Conservation (phyloP, 257 asterid species). For the Penstemon eatonii region DNA sequence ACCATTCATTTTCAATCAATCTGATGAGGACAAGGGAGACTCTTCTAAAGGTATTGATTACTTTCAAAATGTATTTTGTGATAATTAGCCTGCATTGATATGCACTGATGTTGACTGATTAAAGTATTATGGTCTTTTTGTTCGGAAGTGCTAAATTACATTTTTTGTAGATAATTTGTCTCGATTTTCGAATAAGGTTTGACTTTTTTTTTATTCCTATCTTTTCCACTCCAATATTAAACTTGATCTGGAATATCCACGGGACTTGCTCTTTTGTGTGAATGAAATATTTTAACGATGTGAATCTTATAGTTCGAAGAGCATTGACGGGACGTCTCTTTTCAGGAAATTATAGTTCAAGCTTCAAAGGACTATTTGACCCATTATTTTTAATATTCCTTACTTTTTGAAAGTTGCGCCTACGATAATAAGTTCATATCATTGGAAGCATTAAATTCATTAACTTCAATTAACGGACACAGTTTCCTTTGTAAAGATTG, state of each 20-base stretch:
- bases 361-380: too few species aligned
- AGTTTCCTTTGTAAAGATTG: too few species aligned
- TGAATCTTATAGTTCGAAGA: too few species aligned
- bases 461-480: too few species aligned
- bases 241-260: not conserved
- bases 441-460: too few species aligned
- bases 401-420: too few species aligned
- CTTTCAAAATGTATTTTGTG: not conserved
- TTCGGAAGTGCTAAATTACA: not conserved
- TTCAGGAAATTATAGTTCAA: too few species aligned
- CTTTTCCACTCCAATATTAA: not conserved
- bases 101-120: not conserved
- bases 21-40: slow-evolving; percentile 76
- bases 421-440: too few species aligned
- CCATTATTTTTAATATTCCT: too few species aligned
- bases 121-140: too few species aligned
- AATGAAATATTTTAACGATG: too few species aligned
- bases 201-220: not conserved
- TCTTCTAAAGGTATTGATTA: slow-evolving; percentile 63
- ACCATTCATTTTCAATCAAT: slow-evolving; percentile 69
- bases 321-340: too few species aligned
- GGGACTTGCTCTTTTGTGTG: not conserved
- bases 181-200: not conserved
- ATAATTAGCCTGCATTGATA: not conserved
- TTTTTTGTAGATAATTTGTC: slow-evolving; percentile 2